A percentile compares a stretch with the other conserved stretches of the same genome.
Evolutionary conservation across 2,329 filamentous ascomycete genomes (phyloP).

Genomic region (Aspergillus sp.): DNA sequence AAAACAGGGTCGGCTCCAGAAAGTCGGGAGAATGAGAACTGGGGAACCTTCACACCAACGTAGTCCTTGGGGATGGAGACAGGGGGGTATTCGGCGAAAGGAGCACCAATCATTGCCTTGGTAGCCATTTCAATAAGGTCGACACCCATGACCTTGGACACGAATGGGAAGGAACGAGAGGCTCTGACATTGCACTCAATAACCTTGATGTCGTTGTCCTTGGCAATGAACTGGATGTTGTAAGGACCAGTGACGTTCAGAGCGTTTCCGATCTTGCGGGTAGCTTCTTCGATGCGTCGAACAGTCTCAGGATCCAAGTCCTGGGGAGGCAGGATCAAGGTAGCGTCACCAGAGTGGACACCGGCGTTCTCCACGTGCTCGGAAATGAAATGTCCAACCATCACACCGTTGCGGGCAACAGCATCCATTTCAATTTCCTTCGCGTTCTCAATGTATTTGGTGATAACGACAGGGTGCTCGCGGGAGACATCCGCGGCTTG

Average conservation of each 20-base stretch:
- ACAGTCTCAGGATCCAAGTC: conserved; percentile 90
- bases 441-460: conserved; percentile 98
- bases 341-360: conserved; percentile 97
- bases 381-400: conserved; percentile 95
- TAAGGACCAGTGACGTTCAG: conserved; percentile 95
- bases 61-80: conserved; percentile 74
- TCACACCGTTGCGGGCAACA: conserved; percentile 82
- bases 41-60: conserved; percentile 95
- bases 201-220: conserved; percentile 99
- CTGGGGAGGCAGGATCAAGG: conserved; percentile 89
- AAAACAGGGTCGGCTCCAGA: conserved; percentile 94
- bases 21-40: conserved; percentile 97
- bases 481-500: conserved; percentile 92
- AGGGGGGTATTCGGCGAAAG: conserved; percentile 78
- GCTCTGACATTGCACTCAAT: conserved; percentile 98
- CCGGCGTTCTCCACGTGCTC: conserved; percentile 99
- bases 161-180: conserved; percentile 94
- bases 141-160: conserved; percentile 97
- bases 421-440: conserved; percentile 99
- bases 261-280: conserved; percentile 88
- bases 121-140: conserved; percentile 98
- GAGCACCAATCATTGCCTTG: conserved; percentile 87
- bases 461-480: conserved; percentile 96
- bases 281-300: conserved; percentile 87
- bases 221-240: conserved; percentile 99